Evolutionary conservation across 306 rosid species (phyloP).

Genomic region (Begonia loranthoides): DNA sequence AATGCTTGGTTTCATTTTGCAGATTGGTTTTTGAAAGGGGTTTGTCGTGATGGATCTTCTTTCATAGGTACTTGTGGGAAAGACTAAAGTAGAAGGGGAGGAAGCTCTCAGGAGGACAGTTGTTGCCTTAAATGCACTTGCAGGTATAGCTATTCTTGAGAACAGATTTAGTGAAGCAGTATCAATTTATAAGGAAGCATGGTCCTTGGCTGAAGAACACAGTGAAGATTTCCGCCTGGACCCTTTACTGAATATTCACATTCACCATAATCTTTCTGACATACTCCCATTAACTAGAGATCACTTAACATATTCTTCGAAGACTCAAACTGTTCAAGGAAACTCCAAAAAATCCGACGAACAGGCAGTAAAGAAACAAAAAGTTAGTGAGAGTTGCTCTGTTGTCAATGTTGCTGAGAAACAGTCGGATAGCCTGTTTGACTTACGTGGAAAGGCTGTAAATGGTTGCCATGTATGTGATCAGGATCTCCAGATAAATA

Average conservation of each 20-base stretch:
- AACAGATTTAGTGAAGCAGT: slow-evolving; percentile 54
- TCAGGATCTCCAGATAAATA: slow-evolving; percentile 15
- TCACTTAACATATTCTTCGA: slow-evolving; percentile 18
- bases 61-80: slow-evolving; percentile 77
- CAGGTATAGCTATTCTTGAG: slow-evolving; percentile 62
- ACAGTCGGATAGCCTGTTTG: slow-evolving; percentile 13
- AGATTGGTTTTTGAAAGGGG: neutral
- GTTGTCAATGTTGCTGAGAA: slow-evolving; percentile 23
- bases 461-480: slow-evolving; percentile 20
- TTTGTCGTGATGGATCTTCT: slow-evolving; percentile 14
- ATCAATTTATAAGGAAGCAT: slow-evolving; percentile 64
- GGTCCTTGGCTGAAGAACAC: slow-evolving; percentile 59
- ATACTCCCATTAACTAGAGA: slow-evolving; percentile 41
- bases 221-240: slow-evolving; percentile 82
- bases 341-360: slow-evolving; percentile 28
- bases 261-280: slow-evolving; percentile 81
- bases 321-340: slow-evolving; percentile 21
- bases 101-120: slow-evolving; percentile 81
- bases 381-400: slow-evolving; percentile 21
- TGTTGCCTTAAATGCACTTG: slow-evolving; percentile 82
- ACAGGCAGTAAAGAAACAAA: slow-evolving; percentile 53
- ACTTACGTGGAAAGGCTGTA: slow-evolving; percentile 19
- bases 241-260: slow-evolving; percentile 74
- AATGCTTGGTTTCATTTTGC: too few relatives aligned
- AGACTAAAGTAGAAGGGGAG: slow-evolving; percentile 90